Evolutionary conservation across 805 yeast species (phyloP).

Genomic region (Isabelozyma pseudorhagii): DNA sequence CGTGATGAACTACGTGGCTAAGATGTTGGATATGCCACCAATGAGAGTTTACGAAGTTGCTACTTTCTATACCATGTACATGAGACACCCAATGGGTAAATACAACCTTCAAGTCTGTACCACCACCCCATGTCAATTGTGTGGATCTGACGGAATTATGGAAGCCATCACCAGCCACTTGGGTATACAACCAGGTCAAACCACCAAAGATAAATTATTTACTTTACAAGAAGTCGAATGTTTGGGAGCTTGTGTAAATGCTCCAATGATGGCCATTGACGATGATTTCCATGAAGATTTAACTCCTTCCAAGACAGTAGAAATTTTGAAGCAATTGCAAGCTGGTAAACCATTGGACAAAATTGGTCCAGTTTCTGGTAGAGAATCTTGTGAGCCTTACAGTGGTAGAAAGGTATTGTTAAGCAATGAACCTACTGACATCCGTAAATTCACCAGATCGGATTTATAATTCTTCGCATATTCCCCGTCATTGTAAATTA

Average conservation of each 20-base stretch:
- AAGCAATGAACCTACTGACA: conserved; percentile 61
- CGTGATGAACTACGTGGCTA: conserved; percentile 88
- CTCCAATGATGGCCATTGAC: conserved; percentile 82
- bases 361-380: conserved; percentile 69
- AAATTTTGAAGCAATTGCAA: conserved; percentile 59
- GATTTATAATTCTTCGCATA: conserved; percentile 46
- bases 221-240: conserved; percentile 88
- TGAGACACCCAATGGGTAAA: conserved; percentile 82
- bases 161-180: conserved; percentile 61
- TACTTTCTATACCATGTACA: conserved; percentile 88
- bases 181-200: conserved; percentile 70
- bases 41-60: conserved; percentile 94
- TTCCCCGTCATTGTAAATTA: neutral
- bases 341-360: conserved; percentile 54
- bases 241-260: conserved; percentile 89
- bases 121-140: conserved; percentile 84
- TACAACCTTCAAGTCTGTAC: conserved; percentile 83
- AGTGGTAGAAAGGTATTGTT: conserved; percentile 64
- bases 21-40: conserved; percentile 82
- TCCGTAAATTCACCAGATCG: conserved; percentile 66
- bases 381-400: conserved; percentile 75
- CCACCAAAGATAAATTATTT: conserved; percentile 70
- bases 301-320: conserved; percentile 61
- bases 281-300: conserved; percentile 84
- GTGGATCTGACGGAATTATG: conserved; percentile 79